A percentile compares a stretch with the other conserved stretches of the same genome.
Conservation (phyloP, 306 rosid genomes). For the Prunus padus region DNA sequence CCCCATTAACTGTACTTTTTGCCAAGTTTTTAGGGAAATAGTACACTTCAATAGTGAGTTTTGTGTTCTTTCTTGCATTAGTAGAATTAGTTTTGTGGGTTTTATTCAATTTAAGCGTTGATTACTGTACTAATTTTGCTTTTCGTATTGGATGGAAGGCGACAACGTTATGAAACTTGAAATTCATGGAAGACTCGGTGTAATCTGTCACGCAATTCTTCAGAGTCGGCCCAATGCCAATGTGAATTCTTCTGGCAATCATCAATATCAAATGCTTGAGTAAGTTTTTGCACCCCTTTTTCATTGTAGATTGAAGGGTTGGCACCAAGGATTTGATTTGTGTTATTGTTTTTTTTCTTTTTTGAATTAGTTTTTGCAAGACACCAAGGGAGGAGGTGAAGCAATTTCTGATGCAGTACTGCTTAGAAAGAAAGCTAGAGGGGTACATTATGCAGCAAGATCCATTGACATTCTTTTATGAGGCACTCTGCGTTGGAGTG, state of each 20-base stretch:
- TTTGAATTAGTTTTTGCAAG: slow-evolving; percentile 40
- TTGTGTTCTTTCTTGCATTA: background rate
- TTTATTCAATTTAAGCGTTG: background rate
- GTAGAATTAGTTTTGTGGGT: background rate
- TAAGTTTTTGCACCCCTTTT: slow-evolving; percentile 17
- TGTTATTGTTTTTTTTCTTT: background rate
- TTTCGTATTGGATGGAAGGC: slow-evolving; percentile 30
- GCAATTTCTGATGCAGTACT: slow-evolving; percentile 39
- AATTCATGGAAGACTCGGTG: slow-evolving; percentile 69
- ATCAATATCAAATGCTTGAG: slow-evolving; percentile 51
- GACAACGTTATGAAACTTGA: slow-evolving; percentile 43
- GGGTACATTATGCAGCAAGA: slow-evolving; percentile 53
- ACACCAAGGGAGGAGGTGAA: slow-evolving; percentile 48
- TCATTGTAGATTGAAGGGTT: too few relatives aligned
- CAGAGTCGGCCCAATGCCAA: slow-evolving; percentile 6
- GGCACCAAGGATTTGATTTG: too few relatives aligned
- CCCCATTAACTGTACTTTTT: slow-evolving; percentile 54
- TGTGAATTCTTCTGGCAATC: slow-evolving; percentile 19
- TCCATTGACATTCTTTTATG: slow-evolving; percentile 54
- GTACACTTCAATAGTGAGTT: slow-evolving; percentile 49
- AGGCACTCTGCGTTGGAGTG: slow-evolving; percentile 59
- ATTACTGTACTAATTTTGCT: background rate
- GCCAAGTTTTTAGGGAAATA: slow-evolving; percentile 67
- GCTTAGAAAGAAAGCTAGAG: slow-evolving; percentile 27
- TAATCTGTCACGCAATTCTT: slow-evolving; percentile 59